phyloP scores from a whole-genome alignment of 345 rosid genomes.

The Moricandia moricandioides region DNA sequence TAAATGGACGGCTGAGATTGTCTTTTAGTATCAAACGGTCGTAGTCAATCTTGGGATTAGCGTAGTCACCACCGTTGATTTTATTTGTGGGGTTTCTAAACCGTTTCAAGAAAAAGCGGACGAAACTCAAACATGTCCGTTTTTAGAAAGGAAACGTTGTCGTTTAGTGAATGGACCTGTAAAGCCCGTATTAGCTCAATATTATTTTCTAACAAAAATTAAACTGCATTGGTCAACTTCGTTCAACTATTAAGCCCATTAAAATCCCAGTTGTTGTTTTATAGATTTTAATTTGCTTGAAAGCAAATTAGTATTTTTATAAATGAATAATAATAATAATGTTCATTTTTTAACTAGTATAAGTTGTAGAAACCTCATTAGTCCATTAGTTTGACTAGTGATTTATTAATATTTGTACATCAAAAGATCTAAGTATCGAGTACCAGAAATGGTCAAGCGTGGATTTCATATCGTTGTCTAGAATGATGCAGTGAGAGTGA shows the following conservation, averaged over 20 bases:
- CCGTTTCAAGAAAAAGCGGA: conserved; percentile 31
- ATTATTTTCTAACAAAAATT: neutral
- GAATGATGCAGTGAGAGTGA: no score
- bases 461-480: no score
- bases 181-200: neutral
- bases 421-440: no score
- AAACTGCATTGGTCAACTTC: neutral
- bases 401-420: no score
- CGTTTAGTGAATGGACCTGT: neutral
- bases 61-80: conserved; percentile 35
- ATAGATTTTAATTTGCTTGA: no score
- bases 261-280: no score
- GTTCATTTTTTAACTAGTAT: no score
- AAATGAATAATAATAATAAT: no score
- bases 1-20: conserved; percentile 18
- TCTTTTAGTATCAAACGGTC: neutral
- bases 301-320: no score
- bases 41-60: conserved; percentile 16
- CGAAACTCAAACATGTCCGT: conserved; percentile 19
- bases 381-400: no score
- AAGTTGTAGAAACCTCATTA: no score
- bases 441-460: no score
- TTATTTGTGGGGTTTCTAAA: conserved; percentile 13
- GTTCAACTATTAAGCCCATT: neutral
- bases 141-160: neutral